Evolutionary conservation across 106 monocot species (phyloP).

Genomic region (Triglochin maritima): DNA sequence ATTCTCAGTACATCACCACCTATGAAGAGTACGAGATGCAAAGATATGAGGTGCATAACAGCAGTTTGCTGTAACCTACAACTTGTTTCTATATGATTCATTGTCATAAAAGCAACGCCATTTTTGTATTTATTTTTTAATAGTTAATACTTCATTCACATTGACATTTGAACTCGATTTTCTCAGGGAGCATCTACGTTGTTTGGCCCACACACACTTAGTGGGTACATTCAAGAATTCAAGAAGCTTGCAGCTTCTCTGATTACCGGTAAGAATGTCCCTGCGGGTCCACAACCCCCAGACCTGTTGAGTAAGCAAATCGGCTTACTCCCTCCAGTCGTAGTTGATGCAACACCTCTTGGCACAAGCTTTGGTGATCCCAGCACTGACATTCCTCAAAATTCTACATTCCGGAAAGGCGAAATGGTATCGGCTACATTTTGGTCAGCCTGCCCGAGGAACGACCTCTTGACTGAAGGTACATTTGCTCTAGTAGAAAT

Average conservation of each 20-base stretch:
- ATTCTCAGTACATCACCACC: slow-evolving; percentile 88
- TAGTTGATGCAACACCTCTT: slow-evolving; percentile 46
- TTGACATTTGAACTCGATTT: background rate
- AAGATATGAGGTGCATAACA: slow-evolving; percentile 63
- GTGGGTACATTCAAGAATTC: slow-evolving; percentile 89
- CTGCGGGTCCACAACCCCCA: slow-evolving; percentile 41
- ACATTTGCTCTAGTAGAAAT: slow-evolving; percentile 73
- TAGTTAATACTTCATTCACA: too few relatives aligned
- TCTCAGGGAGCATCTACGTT: slow-evolving; percentile 81
- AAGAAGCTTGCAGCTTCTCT: slow-evolving; percentile 53
- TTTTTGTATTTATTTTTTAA: too few relatives aligned
- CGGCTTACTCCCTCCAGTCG: slow-evolving; percentile 44
- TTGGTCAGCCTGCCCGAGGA: slow-evolving; percentile 81
- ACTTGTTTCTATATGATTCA: background rate
- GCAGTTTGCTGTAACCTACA: background rate
- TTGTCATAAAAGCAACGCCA: too few relatives aligned
- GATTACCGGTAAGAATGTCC: slow-evolving; percentile 15
- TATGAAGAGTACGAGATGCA: slow-evolving; percentile 84
- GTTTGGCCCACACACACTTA: slow-evolving; percentile 78
- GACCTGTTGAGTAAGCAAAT: slow-evolving; percentile 71
- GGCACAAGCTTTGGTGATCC: slow-evolving; percentile 61
- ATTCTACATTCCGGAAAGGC: slow-evolving; percentile 48
- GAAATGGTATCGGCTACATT: slow-evolving; percentile 59
- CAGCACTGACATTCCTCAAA: slow-evolving; percentile 44
- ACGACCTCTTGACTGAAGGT: slow-evolving; percentile 67